Evolutionary conservation across 495 filamentous ascomycete species (phyloP).

Genomic region (Neurospora intermedia): DNA sequence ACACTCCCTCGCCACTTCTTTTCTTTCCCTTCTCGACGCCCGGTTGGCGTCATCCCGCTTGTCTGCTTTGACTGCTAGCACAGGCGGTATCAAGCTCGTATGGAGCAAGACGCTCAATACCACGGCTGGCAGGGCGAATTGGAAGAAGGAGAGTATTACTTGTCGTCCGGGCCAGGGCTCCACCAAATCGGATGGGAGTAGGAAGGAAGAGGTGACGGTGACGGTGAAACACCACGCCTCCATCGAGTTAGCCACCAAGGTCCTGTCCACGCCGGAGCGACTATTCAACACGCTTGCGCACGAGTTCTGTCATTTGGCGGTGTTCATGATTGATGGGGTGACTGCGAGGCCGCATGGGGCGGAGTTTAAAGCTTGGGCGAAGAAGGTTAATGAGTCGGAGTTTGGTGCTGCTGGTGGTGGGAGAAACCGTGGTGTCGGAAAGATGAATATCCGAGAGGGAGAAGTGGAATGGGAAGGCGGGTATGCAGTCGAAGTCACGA

Average conservation of each 20-base stretch:
- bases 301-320: slow-evolving; percentile 90
- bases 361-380: slow-evolving; percentile 69
- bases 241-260: slow-evolving; percentile 82
- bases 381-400: slow-evolving; percentile 6
- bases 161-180: too few species aligned
- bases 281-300: slow-evolving; percentile 82
- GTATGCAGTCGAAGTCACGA: slow-evolving; percentile 58
- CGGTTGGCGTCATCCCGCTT: slow-evolving; percentile 55
- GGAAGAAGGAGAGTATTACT: slow-evolving; percentile 52
- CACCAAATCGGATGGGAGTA: too few species aligned
- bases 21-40: slow-evolving; percentile 44
- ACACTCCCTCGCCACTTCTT: slow-evolving; percentile 56
- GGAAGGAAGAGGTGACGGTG: too few species aligned
- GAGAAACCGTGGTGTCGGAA: background rate
- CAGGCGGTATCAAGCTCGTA: slow-evolving; percentile 66
- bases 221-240: slow-evolving; percentile 49
- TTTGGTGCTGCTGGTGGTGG: background rate
- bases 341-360: slow-evolving; percentile 65
- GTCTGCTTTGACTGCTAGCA: slow-evolving; percentile 42
- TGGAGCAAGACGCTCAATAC: slow-evolving; percentile 82
- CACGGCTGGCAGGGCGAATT: slow-evolving; percentile 80
- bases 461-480: background rate
- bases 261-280: slow-evolving; percentile 67
- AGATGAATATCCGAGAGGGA: background rate
- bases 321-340: slow-evolving; percentile 66